Evolutionary conservation across 2,329 filamentous ascomycete genomes (phyloP), one percentile per base, ranked within the genome.

Genomic region (Arthroderma sp.): DNA sequence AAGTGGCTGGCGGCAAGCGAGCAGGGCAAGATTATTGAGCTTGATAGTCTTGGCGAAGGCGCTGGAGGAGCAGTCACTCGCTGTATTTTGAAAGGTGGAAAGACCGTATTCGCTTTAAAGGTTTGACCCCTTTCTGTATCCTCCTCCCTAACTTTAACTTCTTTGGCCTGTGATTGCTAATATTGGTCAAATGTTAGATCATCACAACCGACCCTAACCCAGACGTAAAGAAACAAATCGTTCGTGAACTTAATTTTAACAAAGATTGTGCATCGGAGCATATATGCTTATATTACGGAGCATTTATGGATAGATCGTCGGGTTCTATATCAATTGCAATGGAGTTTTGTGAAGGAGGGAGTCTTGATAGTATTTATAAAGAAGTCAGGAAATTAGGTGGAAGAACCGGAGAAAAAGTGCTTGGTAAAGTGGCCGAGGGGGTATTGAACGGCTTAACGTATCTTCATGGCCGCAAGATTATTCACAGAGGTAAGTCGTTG

Each of bases 191-290:
- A 29, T 39, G 45, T 2, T 50, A 94, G 89, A 83, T 98, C 58
- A 98, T 98, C 61, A 98, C 91, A 2, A 95, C 91, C 31, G 94
- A 96, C 61, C 91, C 91, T 2, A 91, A 98, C 56, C 89, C 91
- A 8, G 89, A 95, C 60, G 86, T 96, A 50, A 96, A 95, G 73
- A 95, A 94, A 63, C 91, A 98, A 66, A 98, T 98, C 56, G 78
- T 96, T 48, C 83, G 91, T 59, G 91, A 98, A 64, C 73, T 98
- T 43, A 86, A 85, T 50, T 98, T 96, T 74, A 98, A 98, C 73
- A 95, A 95, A 66, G 86, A 88, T 53, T 96, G 91, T 62, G 87
- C 86, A 4, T 95, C 87, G 4, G 83, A 91, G 48, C 87, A 96
- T 63, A 98, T 98, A 57, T 98, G 91, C 67, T 80, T 83, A 51